phyloP scores from a whole-genome alignment of 208 protist species.

The Crithidia bombi region DNA sequence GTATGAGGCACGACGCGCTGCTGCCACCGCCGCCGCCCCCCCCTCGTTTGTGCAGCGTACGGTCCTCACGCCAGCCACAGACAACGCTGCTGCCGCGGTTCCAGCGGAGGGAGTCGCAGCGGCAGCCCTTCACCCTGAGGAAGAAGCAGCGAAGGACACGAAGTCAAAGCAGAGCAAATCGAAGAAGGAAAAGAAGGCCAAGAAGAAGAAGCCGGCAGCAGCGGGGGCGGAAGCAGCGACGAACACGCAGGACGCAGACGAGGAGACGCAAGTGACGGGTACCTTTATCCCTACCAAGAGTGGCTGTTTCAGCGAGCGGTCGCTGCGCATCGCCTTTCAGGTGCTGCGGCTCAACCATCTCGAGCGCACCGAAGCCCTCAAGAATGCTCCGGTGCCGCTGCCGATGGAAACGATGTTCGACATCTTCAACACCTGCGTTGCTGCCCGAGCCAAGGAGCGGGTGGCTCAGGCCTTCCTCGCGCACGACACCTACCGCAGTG shows the following conservation, averaged over 20 bases:
- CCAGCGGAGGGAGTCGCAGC: not conserved
- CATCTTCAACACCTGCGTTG: constrained; percentile 43
- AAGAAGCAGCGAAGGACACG: constrained; percentile 20
- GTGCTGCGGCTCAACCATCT: constrained; percentile 46
- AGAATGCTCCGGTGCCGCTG: constrained; percentile 36
- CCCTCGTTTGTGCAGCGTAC: constrained; percentile 4
- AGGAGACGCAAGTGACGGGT: not conserved
- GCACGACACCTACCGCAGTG: constrained; percentile 62
- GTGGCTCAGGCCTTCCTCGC: constrained; percentile 59
- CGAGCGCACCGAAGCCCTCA: constrained; percentile 38
- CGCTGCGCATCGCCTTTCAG: constrained; percentile 46
- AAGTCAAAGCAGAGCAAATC: constrained; percentile 1
- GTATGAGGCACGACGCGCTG: constrained; percentile 30
- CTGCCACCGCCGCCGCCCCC: not conserved
- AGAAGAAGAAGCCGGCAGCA: constrained; percentile 6
- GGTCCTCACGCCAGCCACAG: not conserved
- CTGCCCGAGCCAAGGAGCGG: constrained; percentile 42
- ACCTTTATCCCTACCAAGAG: constrained; percentile 35
- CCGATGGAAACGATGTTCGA: constrained; percentile 35
- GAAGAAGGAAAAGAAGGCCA: not conserved
- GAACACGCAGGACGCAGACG: constrained; percentile 6
- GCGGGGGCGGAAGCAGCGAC: not conserved
- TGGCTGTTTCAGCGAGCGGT: constrained; percentile 48
- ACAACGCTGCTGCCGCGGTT: constrained; percentile 3
- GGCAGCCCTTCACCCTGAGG: not conserved